Conservation (phyloP, 345 rosid species). For the Boechera retrofracta region DNA sequence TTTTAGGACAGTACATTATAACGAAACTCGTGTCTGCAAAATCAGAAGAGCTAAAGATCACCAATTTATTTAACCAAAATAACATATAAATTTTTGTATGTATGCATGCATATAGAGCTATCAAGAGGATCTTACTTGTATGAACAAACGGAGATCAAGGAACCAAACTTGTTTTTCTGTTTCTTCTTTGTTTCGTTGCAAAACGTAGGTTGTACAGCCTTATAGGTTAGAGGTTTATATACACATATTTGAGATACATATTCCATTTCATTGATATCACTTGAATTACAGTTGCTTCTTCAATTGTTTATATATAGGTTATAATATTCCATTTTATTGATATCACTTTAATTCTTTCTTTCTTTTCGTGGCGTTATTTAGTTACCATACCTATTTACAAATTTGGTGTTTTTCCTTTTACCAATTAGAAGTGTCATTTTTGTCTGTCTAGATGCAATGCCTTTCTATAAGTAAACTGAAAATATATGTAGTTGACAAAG, state of each 20-base stretch:
- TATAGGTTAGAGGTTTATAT: too few species aligned
- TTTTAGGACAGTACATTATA: not conserved
- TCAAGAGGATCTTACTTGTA: not conserved
- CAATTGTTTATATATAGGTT: too few species aligned
- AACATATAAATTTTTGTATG: not conserved
- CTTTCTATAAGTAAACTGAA: too few species aligned
- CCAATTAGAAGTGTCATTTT: too few species aligned
- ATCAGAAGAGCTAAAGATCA: not conserved
- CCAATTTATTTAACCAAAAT: not conserved
- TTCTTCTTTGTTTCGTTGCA: not conserved
- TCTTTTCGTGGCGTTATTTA: too few species aligned
- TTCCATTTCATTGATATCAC: not conserved
- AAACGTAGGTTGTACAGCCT: not conserved
- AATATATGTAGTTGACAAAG: too few species aligned
- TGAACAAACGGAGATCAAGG: not conserved
- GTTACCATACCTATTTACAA: too few species aligned
- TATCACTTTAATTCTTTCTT: not conserved
- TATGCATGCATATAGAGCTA: not conserved
- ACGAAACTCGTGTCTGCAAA: conserved; percentile 3
- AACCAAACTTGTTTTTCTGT: not conserved
- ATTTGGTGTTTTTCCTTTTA: too few species aligned
- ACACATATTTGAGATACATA: not conserved
- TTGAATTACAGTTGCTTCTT: too few species aligned
- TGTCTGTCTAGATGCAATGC: too few species aligned
- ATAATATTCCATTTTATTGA: not conserved